Evolutionary conservation across 352 stramenopile genomes (phyloP).

Genomic region (Peronosclerospora sorghi): DNA sequence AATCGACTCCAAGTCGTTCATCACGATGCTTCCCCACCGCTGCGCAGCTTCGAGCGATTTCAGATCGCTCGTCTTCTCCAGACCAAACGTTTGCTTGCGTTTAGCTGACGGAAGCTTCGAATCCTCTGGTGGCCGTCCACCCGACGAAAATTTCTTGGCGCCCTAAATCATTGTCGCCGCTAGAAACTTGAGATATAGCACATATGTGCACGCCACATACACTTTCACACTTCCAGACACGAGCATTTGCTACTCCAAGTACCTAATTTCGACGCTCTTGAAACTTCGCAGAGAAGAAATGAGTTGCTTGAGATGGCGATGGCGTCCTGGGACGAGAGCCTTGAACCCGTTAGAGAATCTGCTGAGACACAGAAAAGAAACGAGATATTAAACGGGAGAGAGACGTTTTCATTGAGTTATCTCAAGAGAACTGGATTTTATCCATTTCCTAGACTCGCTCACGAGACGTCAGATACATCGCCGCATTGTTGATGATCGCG

Average conservation of each 20-base stretch:
- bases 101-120: constrained; percentile 19
- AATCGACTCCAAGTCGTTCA: constrained; percentile 51
- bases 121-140: constrained; percentile 41
- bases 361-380: no score
- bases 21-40: constrained; percentile 39
- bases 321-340: no score
- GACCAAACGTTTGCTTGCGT: constrained; percentile 19
- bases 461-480: constrained; percentile 24
- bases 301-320: no score
- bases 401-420: no score
- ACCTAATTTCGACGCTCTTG: no score
- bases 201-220: constrained; percentile 39
- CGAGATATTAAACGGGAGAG: no score
- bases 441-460: no score
- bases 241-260: no score
- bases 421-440: no score
- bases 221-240: constrained; percentile 23
- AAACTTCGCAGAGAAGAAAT: no score
- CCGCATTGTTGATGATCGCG: constrained; percentile 22
- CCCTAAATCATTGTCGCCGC: constrained; percentile 31
- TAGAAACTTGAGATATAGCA: constrained; percentile 71
- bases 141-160: constrained; percentile 41
- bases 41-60: constrained; percentile 25
- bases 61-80: constrained; percentile 22
- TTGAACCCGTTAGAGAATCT: no score